Base-by-base conservation (phyloP, 768 basidiomycete species). In the Ephemerocybe angulata region DNA sequence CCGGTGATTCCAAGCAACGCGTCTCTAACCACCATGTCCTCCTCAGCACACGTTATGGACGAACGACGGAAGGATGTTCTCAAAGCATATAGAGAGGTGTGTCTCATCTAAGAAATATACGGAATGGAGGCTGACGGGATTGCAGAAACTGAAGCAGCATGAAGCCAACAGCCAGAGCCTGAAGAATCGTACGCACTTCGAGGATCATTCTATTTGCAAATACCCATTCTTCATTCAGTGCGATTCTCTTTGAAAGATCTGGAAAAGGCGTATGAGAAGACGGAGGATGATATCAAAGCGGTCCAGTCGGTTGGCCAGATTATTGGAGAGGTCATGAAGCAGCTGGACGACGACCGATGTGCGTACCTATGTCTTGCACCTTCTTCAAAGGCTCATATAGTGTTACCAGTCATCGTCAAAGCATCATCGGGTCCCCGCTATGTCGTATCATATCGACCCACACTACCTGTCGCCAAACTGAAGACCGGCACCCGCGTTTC, bases 221-320 rank as follows among this genome's bases (percentile, higher is more conserved):
- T 53, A 29, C 7, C 40, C 30, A 46, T 28, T 35, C 27, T 51
- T 31, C 43, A 30, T 55, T 7, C 60, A 98, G 95, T 98, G 58
- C 85, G 97, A 31, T 87, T 96, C 65, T 90, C 93, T 11, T 74
- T 99, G 61, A 93, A 93, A 67, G 86, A 91, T 55, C 72, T 98
- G 11, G 89, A 95, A 68, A 88, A 88, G 63, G 88, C 87, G 42
- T 98, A 84, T 65, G 91, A 85, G 62, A 94, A 96, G 79, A 96
- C 93, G 0, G 97, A 99, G 72, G 94, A 99, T 25, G 96, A 99
- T 64, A 96, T 99, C 73, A 98, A 98, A 73, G 97, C 97, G 40
- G 87, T 99, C 15, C 97, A 99, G 68, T 95, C 92, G 7, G 97
- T 98, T 13, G 97, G 97, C 28, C 97, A 99, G 74, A 98, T 99